Base-by-base conservation (phyloP, 2,329 filamentous ascomycete species). In the Fusarium sterilihyphosum region DNA sequence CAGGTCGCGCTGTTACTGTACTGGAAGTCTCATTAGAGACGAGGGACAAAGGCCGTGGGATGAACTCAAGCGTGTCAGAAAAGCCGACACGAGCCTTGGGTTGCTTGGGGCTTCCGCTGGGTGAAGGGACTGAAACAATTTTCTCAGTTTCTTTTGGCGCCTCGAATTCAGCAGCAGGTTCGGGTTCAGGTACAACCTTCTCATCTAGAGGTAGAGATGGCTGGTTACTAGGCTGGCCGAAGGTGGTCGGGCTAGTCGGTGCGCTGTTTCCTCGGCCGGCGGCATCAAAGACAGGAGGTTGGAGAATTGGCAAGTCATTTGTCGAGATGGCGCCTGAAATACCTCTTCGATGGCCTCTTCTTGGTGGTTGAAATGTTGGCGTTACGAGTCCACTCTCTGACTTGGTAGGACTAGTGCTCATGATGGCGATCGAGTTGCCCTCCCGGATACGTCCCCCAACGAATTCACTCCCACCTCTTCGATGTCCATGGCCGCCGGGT, bases 11-110 rank as follows among this genome's bases (percentile, higher is more conserved):
- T 2, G 93, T 94, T 61, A 90, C 85, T 6, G 93, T 96, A 79
- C 92, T 95, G 52, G 94, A 92, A 0, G 94, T 94, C 80, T 96
- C 94, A 26, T 92, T 95, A 3, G 94, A 97, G 20, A 97, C 91
- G 26, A 95, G 86, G 5, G 95, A 98, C 24, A 97, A 84, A 2
- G 95, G 95, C 17, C 94, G 90, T 10, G 93, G 93, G 76, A 95
- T 95, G 72, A 93, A 95, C 81, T 97, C 94, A 35, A 97, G 87
- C 17, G 90, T 93, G 73, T 97, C 94, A 2, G 93, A 94, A 79
- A 97, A 97, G 2, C 93, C 93, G 52, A 97, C 94, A 18, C 93
- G 88, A 47, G 91, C 88, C 68, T 91, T 89, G 8, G 88, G 86
- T 14, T 79, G 78, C 57, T 77, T 78, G 20, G 72, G 67, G 37